These are phyloP conservation scores for Pouteria campechiana DNA, from an alignment of 179 eudicot species.

Conservation along the genomic window DNA sequence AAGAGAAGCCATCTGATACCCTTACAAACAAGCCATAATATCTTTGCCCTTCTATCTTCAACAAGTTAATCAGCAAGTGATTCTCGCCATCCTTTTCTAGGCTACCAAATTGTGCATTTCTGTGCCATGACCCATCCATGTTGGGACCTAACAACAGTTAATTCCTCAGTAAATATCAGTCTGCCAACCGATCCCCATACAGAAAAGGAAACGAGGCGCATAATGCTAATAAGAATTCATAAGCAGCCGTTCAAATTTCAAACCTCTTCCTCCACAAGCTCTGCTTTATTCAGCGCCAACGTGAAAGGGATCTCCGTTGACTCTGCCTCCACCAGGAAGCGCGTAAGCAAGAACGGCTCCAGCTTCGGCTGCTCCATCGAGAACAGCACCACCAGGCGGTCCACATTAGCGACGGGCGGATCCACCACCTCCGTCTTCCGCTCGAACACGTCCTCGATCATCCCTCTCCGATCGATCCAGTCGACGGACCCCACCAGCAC, in stretches of 20 bases:
- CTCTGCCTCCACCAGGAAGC: constrained; percentile 90
- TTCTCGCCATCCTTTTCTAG: no score
- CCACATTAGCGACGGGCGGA: constrained; percentile 94
- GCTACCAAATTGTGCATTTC: no score
- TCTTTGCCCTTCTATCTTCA: no score
- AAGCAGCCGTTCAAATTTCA: background rate
- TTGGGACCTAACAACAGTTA: background rate
- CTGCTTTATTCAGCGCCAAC: constrained; percentile 76
- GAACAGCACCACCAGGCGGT: constrained; percentile 69
- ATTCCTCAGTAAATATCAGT: background rate
- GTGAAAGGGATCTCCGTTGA: constrained; percentile 62
- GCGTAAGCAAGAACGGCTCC: constrained; percentile 56
- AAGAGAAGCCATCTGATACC: no score
- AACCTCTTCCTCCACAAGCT: constrained; percentile 67
- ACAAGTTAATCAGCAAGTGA: no score
- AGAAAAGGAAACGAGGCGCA: background rate
- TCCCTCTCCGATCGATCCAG: constrained; percentile 76
- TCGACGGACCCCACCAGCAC: constrained; percentile 83
- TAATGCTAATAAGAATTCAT: background rate
- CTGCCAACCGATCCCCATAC: background rate
- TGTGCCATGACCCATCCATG: background rate
- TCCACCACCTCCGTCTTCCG: constrained; percentile 50
- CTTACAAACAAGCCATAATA: no score
- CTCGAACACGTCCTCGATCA: constrained; percentile 81
- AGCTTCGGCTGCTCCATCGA: constrained; percentile 75